Base-by-base conservation (phyloP, 768 basidiomycete species). In the Lactifluus volemus region DNA sequence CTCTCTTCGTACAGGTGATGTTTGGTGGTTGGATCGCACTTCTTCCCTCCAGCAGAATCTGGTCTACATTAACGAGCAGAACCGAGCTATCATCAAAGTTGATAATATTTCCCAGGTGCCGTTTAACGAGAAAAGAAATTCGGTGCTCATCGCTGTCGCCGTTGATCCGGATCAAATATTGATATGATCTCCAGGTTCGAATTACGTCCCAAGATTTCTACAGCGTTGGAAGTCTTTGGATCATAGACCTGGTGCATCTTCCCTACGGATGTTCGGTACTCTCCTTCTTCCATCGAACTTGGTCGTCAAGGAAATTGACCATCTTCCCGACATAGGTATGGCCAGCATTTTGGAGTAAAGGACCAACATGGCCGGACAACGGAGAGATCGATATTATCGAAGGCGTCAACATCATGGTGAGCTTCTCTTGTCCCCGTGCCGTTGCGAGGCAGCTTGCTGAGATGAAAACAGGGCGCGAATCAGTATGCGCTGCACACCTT, bases 61-160 rank as follows among this genome's bases (percentile, higher is more conserved):
- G 19, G 82, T 83, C 5, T 88, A 80, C 67, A 70, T 88, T 65
- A 84, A 86, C 63, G 67, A 67, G 47, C 77, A 78, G 1, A 84
- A 87, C 7, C 81, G 85, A 57, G 85, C 84, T 5, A 78, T 93
- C 63, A 75, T 93, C 52, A 83, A 79, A 67, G 89, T 92, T 6
- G 89, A 92, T 75, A 89, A 89, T 68, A 72, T 73, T 8, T 82
- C 82, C 10, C 77, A 77, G 49, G 79, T 89, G 1, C 71, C 75
- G 11, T 71, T 70, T 29, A 77, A 78, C 58, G 67, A 81, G 49
- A 78, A 82, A 63, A 74, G 89, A 45, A 81, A 84, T 65, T 79
- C 88, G 34, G 88, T 89, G 61, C 59, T 76, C 55, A 8, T 48
- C 25, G 21, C 32, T 14, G 10, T 29, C 17, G n/a, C 25, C 38